Percentiles rank a stretch among this genome's conserved stretches.
These are phyloP conservation scores for Penicillium frequentans DNA, from an alignment of 2,329 filamentous ascomycete genomes.

Conservation along the genomic window DNA sequence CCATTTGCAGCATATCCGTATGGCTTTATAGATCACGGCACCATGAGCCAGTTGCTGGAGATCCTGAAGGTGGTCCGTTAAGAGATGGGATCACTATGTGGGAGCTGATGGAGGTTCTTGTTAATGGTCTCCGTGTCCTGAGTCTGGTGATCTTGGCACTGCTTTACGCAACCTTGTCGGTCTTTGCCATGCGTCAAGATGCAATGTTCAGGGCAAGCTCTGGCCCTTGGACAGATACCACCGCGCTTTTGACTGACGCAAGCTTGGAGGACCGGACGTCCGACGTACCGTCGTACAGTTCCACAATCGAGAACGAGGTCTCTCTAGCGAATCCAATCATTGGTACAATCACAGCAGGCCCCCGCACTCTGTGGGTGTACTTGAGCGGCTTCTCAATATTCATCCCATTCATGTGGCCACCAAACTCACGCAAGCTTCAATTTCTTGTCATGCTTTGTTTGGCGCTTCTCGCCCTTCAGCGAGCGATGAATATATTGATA, in stretches of 20 bases:
- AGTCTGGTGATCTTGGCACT: constrained; percentile 61
- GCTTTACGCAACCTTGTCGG: constrained; percentile 57
- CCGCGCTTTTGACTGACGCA: too few species aligned
- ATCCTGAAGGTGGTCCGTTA: constrained; percentile 46
- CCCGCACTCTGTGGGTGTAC: too few species aligned
- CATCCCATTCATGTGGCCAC: constrained; percentile 95
- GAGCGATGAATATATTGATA: constrained; percentile 81
- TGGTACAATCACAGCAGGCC: constrained; percentile 24
- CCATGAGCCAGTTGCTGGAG: constrained; percentile 58
- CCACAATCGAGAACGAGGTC: too few species aligned
- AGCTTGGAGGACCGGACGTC: too few species aligned
- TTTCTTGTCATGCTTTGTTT: constrained; percentile 81
- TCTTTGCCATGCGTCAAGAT: constrained; percentile 35
- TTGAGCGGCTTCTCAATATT: constrained; percentile 70
- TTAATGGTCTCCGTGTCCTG: constrained; percentile 68
- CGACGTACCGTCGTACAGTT: too few species aligned
- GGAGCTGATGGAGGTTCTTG: constrained; percentile 44
- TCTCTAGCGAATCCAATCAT: too few species aligned
- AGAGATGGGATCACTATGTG: constrained; percentile 41
- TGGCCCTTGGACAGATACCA: too few species aligned
- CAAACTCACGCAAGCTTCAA: constrained; percentile 73
- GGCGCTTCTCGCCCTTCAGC: constrained; percentile 73
- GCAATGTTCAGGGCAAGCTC: too few species aligned
- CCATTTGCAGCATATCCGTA: constrained; percentile 69
- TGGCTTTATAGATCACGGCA: constrained; percentile 68